phyloP scores from a whole-genome alignment of 139 green algal genomes.

The Tetradesmus obliquus region DNA sequence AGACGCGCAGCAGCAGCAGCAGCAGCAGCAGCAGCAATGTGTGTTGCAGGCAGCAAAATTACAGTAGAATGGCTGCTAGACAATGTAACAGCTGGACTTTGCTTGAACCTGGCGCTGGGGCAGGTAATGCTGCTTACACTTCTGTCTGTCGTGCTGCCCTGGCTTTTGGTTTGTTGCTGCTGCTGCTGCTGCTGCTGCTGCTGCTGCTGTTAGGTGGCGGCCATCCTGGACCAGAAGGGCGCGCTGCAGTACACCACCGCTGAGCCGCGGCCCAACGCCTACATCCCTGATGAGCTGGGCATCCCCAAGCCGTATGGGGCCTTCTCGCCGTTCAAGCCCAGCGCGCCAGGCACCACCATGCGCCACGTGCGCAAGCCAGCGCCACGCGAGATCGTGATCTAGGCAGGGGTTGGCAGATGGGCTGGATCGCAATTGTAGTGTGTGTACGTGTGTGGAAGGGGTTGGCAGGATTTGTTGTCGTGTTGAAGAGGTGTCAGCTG shows the following conservation, averaged over 20 bases:
- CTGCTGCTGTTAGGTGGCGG: slow-evolving; percentile 16
- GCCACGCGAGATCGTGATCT: slow-evolving; percentile 80
- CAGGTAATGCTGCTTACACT: not conserved
- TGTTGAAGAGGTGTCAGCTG: no score
- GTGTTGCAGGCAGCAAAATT: no score
- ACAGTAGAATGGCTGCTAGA: no score
- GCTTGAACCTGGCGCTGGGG: not conserved
- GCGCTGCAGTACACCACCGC: slow-evolving; percentile 45
- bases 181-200: not conserved
- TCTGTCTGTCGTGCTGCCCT: no score
- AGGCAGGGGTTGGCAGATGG: not conserved
- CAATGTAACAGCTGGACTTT: not conserved
- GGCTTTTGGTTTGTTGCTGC: not conserved
- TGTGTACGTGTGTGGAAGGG: no score
- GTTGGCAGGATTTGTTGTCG: no score
- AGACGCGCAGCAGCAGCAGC: not conserved
- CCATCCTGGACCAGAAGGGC: slow-evolving; percentile 37
- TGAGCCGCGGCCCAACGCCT: slow-evolving; percentile 85
- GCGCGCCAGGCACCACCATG: slow-evolving; percentile 78
- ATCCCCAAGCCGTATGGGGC: slow-evolving; percentile 88
- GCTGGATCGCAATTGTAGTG: no score
- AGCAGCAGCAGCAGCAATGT: not conserved
- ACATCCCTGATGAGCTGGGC: slow-evolving; percentile 86
- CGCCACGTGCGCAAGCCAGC: slow-evolving; percentile 81
- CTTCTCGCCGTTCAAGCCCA: slow-evolving; percentile 87